Evolutionary conservation across 1,139 yeast genomes (phyloP).

Genomic region (Yamadazyma blattariae): DNA sequence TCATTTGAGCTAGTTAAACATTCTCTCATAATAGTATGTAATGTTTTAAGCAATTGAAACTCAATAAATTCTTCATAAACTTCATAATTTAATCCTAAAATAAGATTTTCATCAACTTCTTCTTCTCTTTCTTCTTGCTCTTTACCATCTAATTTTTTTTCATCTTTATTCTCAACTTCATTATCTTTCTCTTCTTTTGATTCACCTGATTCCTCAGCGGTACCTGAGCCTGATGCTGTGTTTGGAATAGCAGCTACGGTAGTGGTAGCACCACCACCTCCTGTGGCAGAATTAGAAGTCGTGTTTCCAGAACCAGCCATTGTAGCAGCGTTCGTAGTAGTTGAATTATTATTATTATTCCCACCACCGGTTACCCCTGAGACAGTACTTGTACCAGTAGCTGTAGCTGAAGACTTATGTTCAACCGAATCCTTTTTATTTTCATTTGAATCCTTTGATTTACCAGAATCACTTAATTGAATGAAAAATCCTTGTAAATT

Average conservation of each 20-base stretch:
- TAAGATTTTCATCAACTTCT: constrained; percentile 15
- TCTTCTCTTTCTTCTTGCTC: constrained; percentile 1
- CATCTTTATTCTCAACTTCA: neutral
- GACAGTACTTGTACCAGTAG: neutral
- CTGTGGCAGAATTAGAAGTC: neutral
- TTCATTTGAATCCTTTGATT: too few species aligned
- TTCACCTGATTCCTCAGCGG: neutral
- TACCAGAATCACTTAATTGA: constrained; percentile 27
- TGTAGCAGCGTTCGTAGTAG: neutral
- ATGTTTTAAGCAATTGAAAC: constrained; percentile 32
- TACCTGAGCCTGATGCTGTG: neutral
- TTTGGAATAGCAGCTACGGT: too few species aligned
- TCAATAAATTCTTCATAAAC: constrained; percentile 42
- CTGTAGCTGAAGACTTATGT: neutral
- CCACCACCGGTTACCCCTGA: neutral
- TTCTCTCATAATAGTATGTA: constrained; percentile 35
- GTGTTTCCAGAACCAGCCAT: neutral
- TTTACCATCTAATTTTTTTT: constrained; percentile 2
- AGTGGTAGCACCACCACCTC: neutral
- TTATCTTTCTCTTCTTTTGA: neutral
- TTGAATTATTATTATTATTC: neutral
- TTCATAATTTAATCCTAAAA: constrained; percentile 37
- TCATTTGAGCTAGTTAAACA: constrained; percentile 52
- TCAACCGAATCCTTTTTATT: neutral
- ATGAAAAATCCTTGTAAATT: constrained; percentile 34